phyloP scores from a whole-genome alignment of 257 asterid species.

The Solanum stenotomum region DNA sequence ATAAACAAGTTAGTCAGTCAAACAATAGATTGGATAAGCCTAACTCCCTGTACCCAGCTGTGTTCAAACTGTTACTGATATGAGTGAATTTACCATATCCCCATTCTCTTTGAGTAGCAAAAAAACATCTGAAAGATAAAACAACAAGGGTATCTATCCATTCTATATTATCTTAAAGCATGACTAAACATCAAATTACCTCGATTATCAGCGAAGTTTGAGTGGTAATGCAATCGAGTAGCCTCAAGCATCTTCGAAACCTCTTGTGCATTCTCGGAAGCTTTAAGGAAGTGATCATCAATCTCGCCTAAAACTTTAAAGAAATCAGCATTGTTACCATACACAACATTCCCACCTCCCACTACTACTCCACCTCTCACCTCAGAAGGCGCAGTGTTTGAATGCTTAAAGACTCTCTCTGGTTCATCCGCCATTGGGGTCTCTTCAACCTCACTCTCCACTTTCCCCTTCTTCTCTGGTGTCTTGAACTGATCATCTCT shows the following conservation, averaged over 20 bases:
- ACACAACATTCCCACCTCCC: constrained; percentile 24
- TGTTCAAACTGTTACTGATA: not conserved
- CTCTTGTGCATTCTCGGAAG: constrained; percentile 80
- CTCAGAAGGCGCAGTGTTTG: constrained; percentile 73
- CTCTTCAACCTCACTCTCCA: constrained; percentile 43
- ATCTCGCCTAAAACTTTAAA: constrained; percentile 59
- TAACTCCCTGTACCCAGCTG: not conserved
- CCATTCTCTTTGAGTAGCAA: not conserved
- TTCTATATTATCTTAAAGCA: not conserved
- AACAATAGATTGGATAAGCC: not conserved
- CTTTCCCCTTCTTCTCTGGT: constrained; percentile 52
- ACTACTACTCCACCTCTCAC: constrained; percentile 16
- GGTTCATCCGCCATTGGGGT: constrained; percentile 17
- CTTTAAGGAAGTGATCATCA: constrained; percentile 83
- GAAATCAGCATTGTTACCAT: constrained; percentile 51
- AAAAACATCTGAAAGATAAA: not conserved
- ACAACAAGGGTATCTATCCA: not conserved
- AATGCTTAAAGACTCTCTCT: constrained; percentile 63
- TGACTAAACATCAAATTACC: constrained; percentile 31
- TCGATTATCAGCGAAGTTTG: constrained; percentile 90
- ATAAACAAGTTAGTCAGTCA: not conserved
- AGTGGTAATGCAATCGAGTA: constrained; percentile 84
- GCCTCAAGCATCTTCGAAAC: constrained; percentile 97
- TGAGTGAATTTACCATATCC: not conserved
- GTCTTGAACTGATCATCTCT: constrained; percentile 37